These are phyloP conservation scores for Tuber microsphaerosporum DNA, from an alignment of 495 filamentous ascomycete species.

Conservation along the genomic window DNA sequence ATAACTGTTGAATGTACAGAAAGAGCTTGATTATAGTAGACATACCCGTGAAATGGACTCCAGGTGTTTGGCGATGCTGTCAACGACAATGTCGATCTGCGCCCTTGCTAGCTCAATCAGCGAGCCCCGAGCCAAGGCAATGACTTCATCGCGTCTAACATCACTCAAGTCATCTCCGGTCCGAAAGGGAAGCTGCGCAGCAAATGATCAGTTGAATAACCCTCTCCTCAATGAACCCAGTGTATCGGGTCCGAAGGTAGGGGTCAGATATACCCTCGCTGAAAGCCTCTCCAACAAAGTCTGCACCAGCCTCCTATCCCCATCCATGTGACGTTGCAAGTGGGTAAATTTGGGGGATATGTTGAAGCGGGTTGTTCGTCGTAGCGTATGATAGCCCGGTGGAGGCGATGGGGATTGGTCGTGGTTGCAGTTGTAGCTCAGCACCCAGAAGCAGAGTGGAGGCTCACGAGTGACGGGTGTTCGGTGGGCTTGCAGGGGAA, in stretches of 20 bases:
- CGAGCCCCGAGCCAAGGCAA: constrained; percentile 53
- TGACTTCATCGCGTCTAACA: constrained; percentile 57
- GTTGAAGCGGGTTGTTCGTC: neutral
- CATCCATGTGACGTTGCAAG: constrained; percentile 49
- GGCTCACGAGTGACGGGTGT: neutral
- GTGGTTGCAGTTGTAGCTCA: neutral
- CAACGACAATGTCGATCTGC: constrained; percentile 51
- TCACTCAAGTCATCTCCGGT: constrained; percentile 55
- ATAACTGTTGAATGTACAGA: neutral
- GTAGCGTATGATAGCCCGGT: neutral
- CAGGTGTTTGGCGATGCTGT: constrained; percentile 48
- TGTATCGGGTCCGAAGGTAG: neutral
- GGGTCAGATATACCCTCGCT: constrained; percentile 49
- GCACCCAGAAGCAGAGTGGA: neutral
- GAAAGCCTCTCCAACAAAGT: constrained; percentile 59
- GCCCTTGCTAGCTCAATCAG: constrained; percentile 54
- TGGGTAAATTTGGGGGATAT: neutral
- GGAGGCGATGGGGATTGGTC: neutral
- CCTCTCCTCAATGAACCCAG: constrained; percentile 9
- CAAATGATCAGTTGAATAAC: constrained; percentile 5
- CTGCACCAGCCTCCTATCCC: constrained; percentile 57
- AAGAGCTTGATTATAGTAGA: neutral
- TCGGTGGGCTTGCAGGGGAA: neutral
- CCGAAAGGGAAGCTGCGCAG: constrained; percentile 54
- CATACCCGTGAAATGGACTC: constrained; percentile 41